Percentiles rank a stretch among this genome's conserved stretches.
Evolutionary conservation across 805 yeast genomes (phyloP).

Genomic region (Hanseniaspora pseudoguilliermondii): DNA sequence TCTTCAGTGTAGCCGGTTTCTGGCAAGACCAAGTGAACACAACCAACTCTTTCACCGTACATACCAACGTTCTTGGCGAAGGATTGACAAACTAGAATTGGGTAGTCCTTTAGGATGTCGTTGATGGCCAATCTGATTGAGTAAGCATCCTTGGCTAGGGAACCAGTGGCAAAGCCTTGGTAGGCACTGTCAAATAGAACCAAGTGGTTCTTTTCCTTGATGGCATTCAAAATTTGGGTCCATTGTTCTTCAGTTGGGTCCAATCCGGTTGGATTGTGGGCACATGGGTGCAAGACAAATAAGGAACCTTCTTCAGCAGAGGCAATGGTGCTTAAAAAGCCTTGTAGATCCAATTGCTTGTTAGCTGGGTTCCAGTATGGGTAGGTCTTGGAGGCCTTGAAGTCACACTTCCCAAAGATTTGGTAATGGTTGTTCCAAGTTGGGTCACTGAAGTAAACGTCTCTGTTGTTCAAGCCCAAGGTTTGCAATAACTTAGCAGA

Average conservation of each 20-base stretch:
- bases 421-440: slow-evolving; percentile 97
- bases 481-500: slow-evolving; percentile 43
- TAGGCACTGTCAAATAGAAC: slow-evolving; percentile 88
- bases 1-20: slow-evolving; percentile 19
- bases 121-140: slow-evolving; percentile 53
- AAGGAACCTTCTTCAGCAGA: slow-evolving; percentile 65
- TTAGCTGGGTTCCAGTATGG: slow-evolving; percentile 75
- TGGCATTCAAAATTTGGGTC: slow-evolving; percentile 51
- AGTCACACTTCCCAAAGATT: slow-evolving; percentile 61
- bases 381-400: slow-evolving; percentile 46
- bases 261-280: slow-evolving; percentile 95
- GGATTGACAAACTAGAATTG: slow-evolving; percentile 76
- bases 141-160: slow-evolving; percentile 68
- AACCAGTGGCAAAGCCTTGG: slow-evolving; percentile 94
- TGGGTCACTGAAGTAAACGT: slow-evolving; percentile 67
- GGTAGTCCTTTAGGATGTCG: slow-evolving; percentile 35
- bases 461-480: slow-evolving; percentile 23
- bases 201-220: slow-evolving; percentile 52
- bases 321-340: slow-evolving; percentile 49
- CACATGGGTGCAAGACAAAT: slow-evolving; percentile 83
- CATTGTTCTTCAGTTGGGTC: slow-evolving; percentile 82
- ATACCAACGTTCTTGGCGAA: slow-evolving; percentile 94
- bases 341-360: slow-evolving; percentile 60
- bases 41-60: slow-evolving; percentile 96
- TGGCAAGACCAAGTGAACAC: slow-evolving; percentile 62